Base-by-base conservation (phyloP, 768 basidiomycete species). In the Lactarius quietus region DNA sequence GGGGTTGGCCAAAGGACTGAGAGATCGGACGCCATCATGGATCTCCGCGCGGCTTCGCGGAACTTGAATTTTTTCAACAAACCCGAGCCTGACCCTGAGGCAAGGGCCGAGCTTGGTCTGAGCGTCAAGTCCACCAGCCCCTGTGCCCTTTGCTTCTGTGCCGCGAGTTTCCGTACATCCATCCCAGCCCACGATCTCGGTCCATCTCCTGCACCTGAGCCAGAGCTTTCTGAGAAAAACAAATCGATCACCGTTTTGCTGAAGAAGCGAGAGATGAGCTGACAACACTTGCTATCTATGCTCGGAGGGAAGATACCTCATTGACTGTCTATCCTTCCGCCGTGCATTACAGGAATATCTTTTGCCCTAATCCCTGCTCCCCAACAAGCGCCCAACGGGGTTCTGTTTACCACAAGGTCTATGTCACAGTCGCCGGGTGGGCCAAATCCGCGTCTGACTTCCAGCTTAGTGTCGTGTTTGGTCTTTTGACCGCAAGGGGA, bases 1-100 rank as follows among this genome's bases (percentile, higher is more conserved):
- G 65, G 61, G 61, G 64, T 48, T 62, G 60, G 61, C 56, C 56
- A 58, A 33, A 54, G 33, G 51, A 61, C 61, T 66, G 60, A 58
- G 57, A 66, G 65, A 66, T 66, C 65, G 65, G 65, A 66, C 65
- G 65, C 65, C 65, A 66, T 66, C 57, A 66, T 62, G 61, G 65
- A 66, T 66, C 65, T 66, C 65, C 65, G 65, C 61, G 52, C 61
- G 65, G 56, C 57, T 66, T 66, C 65, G 65, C 65, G 65, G 65
- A 54, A 53, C 33, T 66, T 51, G 33, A 66, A 66, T 62, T 41
- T 10, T 1, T 36, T 39, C 43, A 14, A 35, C 54, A 55, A 35
- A 35, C 54, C 54, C 54, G 54, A 29, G 29, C 41, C 23, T 26
- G 56, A 31, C 53, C 45, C 53, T 54, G 53, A 52, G 41, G 48